Percentiles rank a stretch among this genome's conserved stretches.
phyloP scores from a whole-genome alignment of 768 basidiomycete genomes.

The Pulveroboletus ravenelii region DNA sequence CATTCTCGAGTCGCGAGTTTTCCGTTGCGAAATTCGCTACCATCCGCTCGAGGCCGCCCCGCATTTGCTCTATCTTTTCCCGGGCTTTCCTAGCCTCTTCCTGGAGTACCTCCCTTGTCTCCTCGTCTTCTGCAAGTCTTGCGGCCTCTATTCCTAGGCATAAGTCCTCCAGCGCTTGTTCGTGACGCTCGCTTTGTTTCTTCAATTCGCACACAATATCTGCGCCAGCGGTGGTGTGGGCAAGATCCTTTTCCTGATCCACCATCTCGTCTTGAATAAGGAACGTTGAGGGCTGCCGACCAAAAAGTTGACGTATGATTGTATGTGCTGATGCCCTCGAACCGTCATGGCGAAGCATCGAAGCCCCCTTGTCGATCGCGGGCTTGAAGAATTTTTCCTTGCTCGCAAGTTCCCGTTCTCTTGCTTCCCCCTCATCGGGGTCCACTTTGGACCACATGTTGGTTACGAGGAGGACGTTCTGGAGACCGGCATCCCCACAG shows the following conservation, averaged over 20 bases:
- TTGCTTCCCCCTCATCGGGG: constrained; percentile 30
- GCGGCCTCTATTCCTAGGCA: constrained; percentile 44
- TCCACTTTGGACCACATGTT: constrained; percentile 49
- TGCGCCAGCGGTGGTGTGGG: constrained; percentile 47
- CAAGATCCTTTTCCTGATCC: constrained; percentile 42
- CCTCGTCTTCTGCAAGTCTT: constrained; percentile 40
- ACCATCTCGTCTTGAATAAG: constrained; percentile 55
- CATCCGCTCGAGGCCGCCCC: constrained; percentile 37
- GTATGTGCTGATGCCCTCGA: constrained; percentile 39
- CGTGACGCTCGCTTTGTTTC: constrained; percentile 40
- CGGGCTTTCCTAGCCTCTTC: constrained; percentile 39
- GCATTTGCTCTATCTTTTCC: constrained; percentile 38
- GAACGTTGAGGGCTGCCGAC: constrained; percentile 37
- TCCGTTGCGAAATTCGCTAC: constrained; percentile 35
- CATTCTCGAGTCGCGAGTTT: constrained; percentile 28
- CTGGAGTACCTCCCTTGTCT: constrained; percentile 39
- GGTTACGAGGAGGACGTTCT: constrained; percentile 47
- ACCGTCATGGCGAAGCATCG: constrained; percentile 40
- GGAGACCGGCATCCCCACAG: constrained; percentile 44
- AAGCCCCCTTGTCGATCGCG: constrained; percentile 44
- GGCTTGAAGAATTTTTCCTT: constrained; percentile 48
- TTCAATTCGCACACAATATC: constrained; percentile 48
- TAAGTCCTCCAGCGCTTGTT: constrained; percentile 42
- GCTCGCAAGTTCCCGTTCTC: constrained; percentile 42
- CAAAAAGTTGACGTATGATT: constrained; percentile 42